Percentiles rank a stretch among this genome's conserved stretches.
These are phyloP conservation scores for Juncus effusus DNA, from an alignment of 176 grass and related monocot species.

Conservation along the genomic window DNA sequence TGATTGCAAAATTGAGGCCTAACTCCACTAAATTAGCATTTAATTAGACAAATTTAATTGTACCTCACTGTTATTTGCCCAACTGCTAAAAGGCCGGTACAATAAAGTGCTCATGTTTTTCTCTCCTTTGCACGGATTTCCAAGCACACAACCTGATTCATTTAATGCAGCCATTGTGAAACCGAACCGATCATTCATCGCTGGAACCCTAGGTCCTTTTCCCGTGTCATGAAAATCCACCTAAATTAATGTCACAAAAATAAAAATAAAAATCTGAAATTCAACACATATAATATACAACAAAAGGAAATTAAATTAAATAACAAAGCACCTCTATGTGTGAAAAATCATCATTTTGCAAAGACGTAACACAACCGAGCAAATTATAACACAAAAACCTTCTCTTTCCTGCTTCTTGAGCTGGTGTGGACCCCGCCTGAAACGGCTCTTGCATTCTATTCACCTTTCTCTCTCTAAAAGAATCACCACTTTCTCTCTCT, in stretches of 20 bases:
- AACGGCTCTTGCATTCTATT: conserved; percentile 72
- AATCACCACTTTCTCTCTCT: conserved; percentile 41
- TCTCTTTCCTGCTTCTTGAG: conserved; percentile 46
- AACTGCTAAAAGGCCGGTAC: conserved; percentile 89
- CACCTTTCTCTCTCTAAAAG: conserved; percentile 30
- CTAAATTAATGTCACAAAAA: conserved; percentile 33
- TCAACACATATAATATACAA: not conserved
- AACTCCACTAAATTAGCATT: no score
- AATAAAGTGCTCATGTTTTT: conserved; percentile 98
- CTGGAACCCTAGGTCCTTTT: conserved; percentile 92
- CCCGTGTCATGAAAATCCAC: conserved; percentile 96
- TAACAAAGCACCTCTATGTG: conserved; percentile 67
- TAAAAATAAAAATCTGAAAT: not conserved
- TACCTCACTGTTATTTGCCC: conserved; percentile 97
- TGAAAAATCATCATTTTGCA: conserved; percentile 80
- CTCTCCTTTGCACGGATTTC: conserved; percentile 84
- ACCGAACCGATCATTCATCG: conserved; percentile 95
- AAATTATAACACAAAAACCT: conserved; percentile 89
- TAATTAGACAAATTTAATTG: not conserved
- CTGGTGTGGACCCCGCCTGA: conserved; percentile 74
- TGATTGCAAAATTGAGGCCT: not conserved
- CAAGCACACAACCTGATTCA: conserved; percentile 83
- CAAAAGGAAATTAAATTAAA: not conserved
- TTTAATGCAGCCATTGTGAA: conserved; percentile 93
- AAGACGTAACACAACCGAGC: conserved; percentile 80